These are phyloP conservation scores for Rutstroemia sp. DNA, from an alignment of 2,329 filamentous ascomycete species.

Conservation along the genomic window DNA sequence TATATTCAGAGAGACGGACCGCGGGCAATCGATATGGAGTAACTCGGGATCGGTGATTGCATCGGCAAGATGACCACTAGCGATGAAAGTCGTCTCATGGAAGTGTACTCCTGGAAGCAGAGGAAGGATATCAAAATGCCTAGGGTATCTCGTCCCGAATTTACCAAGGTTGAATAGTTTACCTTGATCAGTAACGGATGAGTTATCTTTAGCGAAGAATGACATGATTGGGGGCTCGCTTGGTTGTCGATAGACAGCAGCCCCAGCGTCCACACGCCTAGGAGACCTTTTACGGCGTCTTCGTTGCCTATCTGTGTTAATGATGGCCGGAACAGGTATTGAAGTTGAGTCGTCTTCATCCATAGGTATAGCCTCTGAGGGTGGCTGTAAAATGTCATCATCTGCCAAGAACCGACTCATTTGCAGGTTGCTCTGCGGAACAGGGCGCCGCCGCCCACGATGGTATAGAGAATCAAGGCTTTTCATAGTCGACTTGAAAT, in stretches of 20 bases:
- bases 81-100: conserved; percentile 51
- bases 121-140: conserved; percentile 56
- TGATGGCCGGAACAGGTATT: neutral
- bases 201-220: too few species aligned
- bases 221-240: conserved; percentile 25
- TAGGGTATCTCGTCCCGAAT: conserved; percentile 53
- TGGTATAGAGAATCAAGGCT: conserved; percentile 48
- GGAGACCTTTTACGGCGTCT: conserved; percentile 23
- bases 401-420: conserved; percentile 32
- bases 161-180: conserved; percentile 50
- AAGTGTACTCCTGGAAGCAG: conserved; percentile 50
- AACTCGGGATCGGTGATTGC: conserved; percentile 24
- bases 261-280: conserved; percentile 25
- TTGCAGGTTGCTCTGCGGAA: conserved; percentile 25
- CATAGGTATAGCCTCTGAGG: conserved; percentile 4
- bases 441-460: conserved; percentile 30
- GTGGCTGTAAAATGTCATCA: conserved; percentile 14
- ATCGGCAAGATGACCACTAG: conserved; percentile 42
- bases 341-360: neutral
- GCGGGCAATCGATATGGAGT: conserved; percentile 20
- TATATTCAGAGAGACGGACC: conserved; percentile 37
- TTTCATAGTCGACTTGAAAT: conserved; percentile 45
- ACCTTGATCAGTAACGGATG: conserved; percentile 13
- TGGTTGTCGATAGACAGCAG: conserved; percentile 29
- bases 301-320: neutral